Base-by-base conservation (phyloP, 164 flowering plant species). In the Nymphaea thermarum region DNA sequence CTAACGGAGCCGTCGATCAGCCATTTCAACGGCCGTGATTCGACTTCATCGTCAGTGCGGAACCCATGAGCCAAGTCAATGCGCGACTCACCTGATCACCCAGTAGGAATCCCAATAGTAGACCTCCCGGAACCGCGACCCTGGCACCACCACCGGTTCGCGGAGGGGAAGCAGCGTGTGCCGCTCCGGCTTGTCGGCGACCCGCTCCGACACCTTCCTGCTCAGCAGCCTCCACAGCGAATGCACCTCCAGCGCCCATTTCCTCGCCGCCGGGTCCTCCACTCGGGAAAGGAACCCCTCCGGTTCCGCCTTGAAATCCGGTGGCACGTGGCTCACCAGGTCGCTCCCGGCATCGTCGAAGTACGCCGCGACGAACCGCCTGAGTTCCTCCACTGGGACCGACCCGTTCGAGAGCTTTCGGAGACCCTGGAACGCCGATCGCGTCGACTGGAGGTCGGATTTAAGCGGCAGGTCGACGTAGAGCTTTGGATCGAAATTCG, bases 51-150 rank as follows among this genome's bases (percentile, higher is more conserved):
- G 11, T 5, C 53, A 45, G 7, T 45, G 53, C 53, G 53, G 11
- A 10, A 25, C 36, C 36, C 36, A 25, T 25, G 36, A 25, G 36
- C 36, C 36, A 25, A 25, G 36, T 25, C 36, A 25, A 25, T 25
- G 36, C 36, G 53, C 7, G 7, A 45, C 53, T 45, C 53, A 94
- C 99, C 95, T 85, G 44, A 91, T 90, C 0, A 90, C 84, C 96
- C 97, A 91, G 57, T 86, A 94, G 69, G 96, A 88, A 82, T 94
- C 99, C 99, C 99, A 94, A 64, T 94, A 94, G 72, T 94, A 88
- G 68, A 91, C 88, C 84, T 94, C 99, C 51, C 85, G 72, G 65
- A 91, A 94, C 69, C 99, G 65, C 1, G 96, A 90, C 7, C 99
- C 99, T 0, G 97, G 95, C 63, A 94, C 73, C 0, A 94, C 62